Evolutionary conservation across 1,284 basidiomycete species (phyloP), one percentile per base, ranked within the genome.

Genomic region (Apiotrichum sp.): DNA sequence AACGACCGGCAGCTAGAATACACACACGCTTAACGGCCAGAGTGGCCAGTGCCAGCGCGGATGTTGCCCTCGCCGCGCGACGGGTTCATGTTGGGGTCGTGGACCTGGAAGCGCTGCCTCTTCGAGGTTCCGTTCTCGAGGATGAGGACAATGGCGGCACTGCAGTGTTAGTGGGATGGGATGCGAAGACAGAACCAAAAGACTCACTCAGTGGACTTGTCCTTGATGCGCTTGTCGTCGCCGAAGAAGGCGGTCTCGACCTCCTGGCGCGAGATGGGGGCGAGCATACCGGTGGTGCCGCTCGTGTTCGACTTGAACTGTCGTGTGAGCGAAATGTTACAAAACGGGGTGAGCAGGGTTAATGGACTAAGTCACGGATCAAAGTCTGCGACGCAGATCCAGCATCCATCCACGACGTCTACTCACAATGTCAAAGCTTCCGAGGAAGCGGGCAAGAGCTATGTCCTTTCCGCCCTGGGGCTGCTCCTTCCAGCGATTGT

Each of bases 161-260:
- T 74, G 58, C 22, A n/a, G 10, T 33, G 34, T 6, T 36, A 16
- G 33, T n/a, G 16, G 14, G 7, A 47, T 9, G 6, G 29, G 40
- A 33, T 14, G 51, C n/a, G 36, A 11, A 36, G 22, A 40, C 7
- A 47, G 31, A 8, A 31, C 14, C 8, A 29, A 7, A 29, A n/a
- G 6, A 72, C 72, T 62, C 64, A 74, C 72, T 74, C 72, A 45
- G 66, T 55, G 40, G 66, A 67, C 67, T 74, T 74, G 62, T 71
- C 70, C 63, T 71, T 71, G 60, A 70, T 62, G 55, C 69, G 66
- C 64, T 71, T 72, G 56, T 72, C 70, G 35, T 51, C 57, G 40
- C 65, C 65, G 56, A 74, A 73, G 64, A 74, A 73, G 44, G 58
- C 66, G 45, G 64, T 72, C 66, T 74, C 71, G 14, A 67, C 55